These are phyloP conservation scores for Nicotiana obtusifolia DNA, from an alignment of 257 asterid species.

Conservation along the genomic window DNA sequence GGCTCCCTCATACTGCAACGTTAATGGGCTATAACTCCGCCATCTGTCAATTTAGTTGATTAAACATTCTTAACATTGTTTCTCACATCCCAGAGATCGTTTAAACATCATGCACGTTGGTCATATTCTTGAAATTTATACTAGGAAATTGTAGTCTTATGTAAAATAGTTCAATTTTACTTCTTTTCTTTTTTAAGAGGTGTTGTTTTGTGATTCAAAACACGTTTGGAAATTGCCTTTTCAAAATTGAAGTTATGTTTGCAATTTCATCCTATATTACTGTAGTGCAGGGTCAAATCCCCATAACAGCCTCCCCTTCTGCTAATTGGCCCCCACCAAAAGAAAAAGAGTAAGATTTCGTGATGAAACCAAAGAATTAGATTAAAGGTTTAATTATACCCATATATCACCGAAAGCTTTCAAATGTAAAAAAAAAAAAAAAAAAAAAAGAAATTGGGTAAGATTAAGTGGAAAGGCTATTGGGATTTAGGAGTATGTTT, in stretches of 20 bases:
- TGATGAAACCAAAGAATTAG: neutral
- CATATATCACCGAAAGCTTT: no score
- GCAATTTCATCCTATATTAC: neutral
- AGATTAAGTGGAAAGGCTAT: no score
- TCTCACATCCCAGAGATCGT: neutral
- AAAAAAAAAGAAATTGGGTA: no score
- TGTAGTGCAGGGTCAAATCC: neutral
- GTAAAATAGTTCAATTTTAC: neutral
- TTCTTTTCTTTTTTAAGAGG: neutral
- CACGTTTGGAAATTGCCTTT: neutral
- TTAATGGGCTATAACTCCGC: neutral
- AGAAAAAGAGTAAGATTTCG: neutral
- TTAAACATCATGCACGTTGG: neutral
- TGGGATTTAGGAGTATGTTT: no score
- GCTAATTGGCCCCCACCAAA: neutral
- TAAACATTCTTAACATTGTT: neutral
- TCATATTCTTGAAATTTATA: neutral
- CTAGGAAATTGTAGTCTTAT: neutral
- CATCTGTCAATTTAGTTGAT: neutral
- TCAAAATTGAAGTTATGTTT: neutral
- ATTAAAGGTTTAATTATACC: neutral
- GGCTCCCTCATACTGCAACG: neutral
- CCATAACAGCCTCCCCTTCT: neutral
- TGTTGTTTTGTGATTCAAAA: neutral
- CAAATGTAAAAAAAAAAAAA: no score